phyloP scores from a whole-genome alignment of 139 green algal species.

The Dunaliella sp. region DNA sequence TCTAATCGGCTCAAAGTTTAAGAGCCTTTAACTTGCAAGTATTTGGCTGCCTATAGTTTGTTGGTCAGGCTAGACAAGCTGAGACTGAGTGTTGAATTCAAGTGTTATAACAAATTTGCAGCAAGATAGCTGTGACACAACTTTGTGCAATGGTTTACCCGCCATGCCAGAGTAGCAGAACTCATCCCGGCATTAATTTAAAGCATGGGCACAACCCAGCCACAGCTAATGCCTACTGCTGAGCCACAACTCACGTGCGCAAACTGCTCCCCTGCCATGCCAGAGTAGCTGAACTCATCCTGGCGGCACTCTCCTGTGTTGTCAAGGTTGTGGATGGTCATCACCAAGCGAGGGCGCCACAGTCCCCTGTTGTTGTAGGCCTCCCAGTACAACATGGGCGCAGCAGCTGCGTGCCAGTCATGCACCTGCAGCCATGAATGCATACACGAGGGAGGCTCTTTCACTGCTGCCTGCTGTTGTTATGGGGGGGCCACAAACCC shows the following conservation, averaged over 20 bases:
- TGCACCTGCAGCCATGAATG: constrained; percentile 71
- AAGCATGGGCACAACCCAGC: too few relatives aligned
- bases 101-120: too few relatives aligned
- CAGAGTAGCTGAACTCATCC: constrained; percentile 84
- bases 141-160: constrained; percentile 62
- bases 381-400: constrained; percentile 84
- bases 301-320: constrained; percentile 74
- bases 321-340: constrained; percentile 97
- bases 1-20: too few relatives aligned
- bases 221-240: too few relatives aligned
- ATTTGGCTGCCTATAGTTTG: too few relatives aligned
- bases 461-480: too few relatives aligned
- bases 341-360: constrained; percentile 52
- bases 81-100: too few relatives aligned
- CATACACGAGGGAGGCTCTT: too few relatives aligned
- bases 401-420: constrained; percentile 87
- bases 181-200: constrained; percentile 89
- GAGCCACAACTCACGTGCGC: constrained; percentile 36
- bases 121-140: too few relatives aligned
- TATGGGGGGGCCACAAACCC: too few relatives aligned
- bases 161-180: constrained; percentile 75
- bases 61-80: too few relatives aligned
- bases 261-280: constrained; percentile 77
- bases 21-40: too few relatives aligned
- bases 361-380: constrained; percentile 55